A percentile compares a stretch with the other conserved stretches of the same genome.
These are phyloP conservation scores for Psilocybe tampanensis DNA, from an alignment of 768 basidiomycete species.

Conservation along the genomic window DNA sequence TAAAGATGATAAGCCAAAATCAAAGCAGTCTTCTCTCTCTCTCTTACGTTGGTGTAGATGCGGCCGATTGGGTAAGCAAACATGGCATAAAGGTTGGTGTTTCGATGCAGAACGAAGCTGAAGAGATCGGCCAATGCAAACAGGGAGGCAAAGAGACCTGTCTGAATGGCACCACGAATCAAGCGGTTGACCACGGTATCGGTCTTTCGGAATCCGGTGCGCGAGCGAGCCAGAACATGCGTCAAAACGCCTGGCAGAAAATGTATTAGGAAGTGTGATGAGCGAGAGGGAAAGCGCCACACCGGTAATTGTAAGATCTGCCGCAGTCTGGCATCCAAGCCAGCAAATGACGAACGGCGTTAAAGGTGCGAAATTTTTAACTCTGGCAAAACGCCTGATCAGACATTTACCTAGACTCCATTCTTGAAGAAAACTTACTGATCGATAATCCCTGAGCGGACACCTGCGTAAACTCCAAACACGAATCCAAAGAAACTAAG, in stretches of 20 bases:
- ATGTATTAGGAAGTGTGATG: not conserved
- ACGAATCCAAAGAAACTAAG: slow-evolving; percentile 42
- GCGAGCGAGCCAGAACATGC: slow-evolving; percentile 39
- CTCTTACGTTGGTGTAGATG: slow-evolving; percentile 51
- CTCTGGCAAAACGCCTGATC: slow-evolving; percentile 28
- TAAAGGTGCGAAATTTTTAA: slow-evolving; percentile 39
- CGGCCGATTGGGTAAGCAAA: slow-evolving; percentile 38
- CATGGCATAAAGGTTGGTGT: slow-evolving; percentile 37
- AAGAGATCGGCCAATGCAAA: slow-evolving; percentile 55
- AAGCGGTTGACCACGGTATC: slow-evolving; percentile 55
- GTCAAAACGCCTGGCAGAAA: slow-evolving; percentile 22
- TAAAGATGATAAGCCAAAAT: slow-evolving; percentile 18
- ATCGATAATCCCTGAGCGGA: slow-evolving; percentile 42
- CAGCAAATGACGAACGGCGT: slow-evolving; percentile 48
- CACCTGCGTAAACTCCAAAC: slow-evolving; percentile 45
- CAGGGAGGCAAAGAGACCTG: slow-evolving; percentile 53
- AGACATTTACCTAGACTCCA: slow-evolving; percentile 2
- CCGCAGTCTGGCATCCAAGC: slow-evolving; percentile 46
- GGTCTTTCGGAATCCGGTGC: slow-evolving; percentile 53
- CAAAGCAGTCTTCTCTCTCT: slow-evolving; percentile 25
- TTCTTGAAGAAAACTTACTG: slow-evolving; percentile 42
- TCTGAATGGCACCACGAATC: slow-evolving; percentile 57
- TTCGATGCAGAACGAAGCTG: slow-evolving; percentile 35
- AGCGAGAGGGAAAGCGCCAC: slow-evolving; percentile 14
- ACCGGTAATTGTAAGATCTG: slow-evolving; percentile 49